Evolutionary conservation across 306 rosid species (phyloP), one percentile per base, ranked within the genome.

Genomic region (Sicyos edulis): DNA sequence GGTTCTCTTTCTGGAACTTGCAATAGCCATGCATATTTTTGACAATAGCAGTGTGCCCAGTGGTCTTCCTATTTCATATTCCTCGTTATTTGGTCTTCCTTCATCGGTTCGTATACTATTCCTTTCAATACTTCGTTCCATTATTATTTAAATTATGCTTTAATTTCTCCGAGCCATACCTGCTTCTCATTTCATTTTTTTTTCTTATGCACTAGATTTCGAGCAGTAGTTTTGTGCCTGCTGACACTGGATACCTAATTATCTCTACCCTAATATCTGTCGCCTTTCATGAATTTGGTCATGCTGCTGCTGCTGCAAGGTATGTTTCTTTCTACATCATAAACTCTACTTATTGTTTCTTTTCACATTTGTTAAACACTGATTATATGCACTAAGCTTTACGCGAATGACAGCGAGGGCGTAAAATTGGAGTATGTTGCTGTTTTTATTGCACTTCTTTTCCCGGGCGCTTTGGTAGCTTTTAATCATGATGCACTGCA

Each of bases 381-480:
- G 62, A 26, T 11, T 24, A 34, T 34, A 34, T 63, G 19, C 8
- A n/a, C 22, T 9, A 37, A 80, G 55, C 80, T 77, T 77, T 81
- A 77, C 61, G 71, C 81, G 88, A 81, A 79, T 82, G 71, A 80
- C 95, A 92, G 97, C 75, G 97, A 92, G 82, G 90, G 92, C 72
- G 75, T 88, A 34, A 89, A 81, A 75, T 77, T 88, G 86, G 96
- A 92, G 81, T 92, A 92, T 79, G 70, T 92, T 55, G 91, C 95
- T 56, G 68, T 89, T 80, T 92, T 92, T 80, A 50, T 89, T n/a
- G 96, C 89, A 55, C 57, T 83, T 70, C 76, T 88, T 53, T 86
- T 92, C 86, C 97, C 97, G 51, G 97, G 97, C 72, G 95, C 95
- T 60, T 82, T 92, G 80, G 95, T 89, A 60, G 96, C 96, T 71